phyloP scores from a whole-genome alignment of 371 early-diverging fungal species.

The Mortierella sp. region DNA sequence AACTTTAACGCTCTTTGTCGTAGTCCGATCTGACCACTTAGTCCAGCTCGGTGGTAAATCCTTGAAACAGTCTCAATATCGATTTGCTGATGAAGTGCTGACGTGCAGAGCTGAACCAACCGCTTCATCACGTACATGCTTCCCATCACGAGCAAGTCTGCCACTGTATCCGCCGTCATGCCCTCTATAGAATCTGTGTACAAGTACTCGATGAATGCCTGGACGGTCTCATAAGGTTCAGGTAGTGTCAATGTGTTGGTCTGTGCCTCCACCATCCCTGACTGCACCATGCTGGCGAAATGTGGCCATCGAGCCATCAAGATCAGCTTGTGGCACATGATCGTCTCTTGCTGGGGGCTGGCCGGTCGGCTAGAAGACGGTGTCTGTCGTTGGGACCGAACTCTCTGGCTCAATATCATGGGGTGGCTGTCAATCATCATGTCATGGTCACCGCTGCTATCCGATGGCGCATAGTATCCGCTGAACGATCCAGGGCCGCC shows the following conservation, averaged over 20 bases:
- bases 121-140: constrained; percentile 68
- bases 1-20: constrained; percentile 65
- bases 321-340: constrained; percentile 57
- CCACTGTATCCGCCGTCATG: constrained; percentile 55
- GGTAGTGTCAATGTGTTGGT: constrained; percentile 59
- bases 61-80: constrained; percentile 64
- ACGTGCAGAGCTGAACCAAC: constrained; percentile 63
- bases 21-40: constrained; percentile 68
- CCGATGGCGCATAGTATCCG: constrained; percentile 37
- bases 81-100: constrained; percentile 63
- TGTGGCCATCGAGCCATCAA: constrained; percentile 75
- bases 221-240: constrained; percentile 62
- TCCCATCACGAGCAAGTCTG: constrained; percentile 73
- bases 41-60: constrained; percentile 68
- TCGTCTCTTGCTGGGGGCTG: constrained; percentile 45
- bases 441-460: constrained; percentile 37
- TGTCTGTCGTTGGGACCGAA: constrained; percentile 26
- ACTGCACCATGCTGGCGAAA: constrained; percentile 63
- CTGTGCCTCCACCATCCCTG: constrained; percentile 64
- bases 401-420: constrained; percentile 17
- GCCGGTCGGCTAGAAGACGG: constrained; percentile 37
- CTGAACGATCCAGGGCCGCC: constrained; percentile 1
- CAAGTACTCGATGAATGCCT: constrained; percentile 66
- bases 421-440: constrained; percentile 49
- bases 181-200: constrained; percentile 71